phyloP scores from a whole-genome alignment of 495 filamentous ascomycete genomes.

The Aspergillus leporis region DNA sequence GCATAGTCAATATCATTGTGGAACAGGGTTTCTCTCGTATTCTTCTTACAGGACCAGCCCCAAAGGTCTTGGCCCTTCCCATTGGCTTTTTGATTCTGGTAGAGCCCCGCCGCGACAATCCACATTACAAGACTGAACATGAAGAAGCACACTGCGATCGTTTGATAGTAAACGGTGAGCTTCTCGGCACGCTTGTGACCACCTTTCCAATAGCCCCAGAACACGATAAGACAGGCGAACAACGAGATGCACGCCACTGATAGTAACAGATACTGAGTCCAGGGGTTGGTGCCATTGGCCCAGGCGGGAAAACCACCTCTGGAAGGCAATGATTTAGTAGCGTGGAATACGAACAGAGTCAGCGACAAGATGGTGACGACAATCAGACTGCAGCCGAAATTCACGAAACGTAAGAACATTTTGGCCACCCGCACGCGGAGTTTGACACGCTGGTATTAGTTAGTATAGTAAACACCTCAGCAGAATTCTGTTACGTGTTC shows the following conservation, averaged over 20 bases:
- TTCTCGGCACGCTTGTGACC: constrained; percentile 90
- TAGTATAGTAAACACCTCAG: background rate
- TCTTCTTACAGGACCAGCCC: constrained; percentile 95
- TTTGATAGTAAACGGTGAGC: constrained; percentile 87
- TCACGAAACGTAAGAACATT: constrained; percentile 87
- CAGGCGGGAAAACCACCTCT: constrained; percentile 82
- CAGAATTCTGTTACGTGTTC: background rate
- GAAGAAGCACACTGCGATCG: constrained; percentile 91
- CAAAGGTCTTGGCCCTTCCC: constrained; percentile 84
- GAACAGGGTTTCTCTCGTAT: constrained; percentile 74
- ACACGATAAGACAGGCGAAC: constrained; percentile 72
- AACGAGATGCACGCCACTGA: constrained; percentile 78
- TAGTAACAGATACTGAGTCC: constrained; percentile 87
- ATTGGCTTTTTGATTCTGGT: constrained; percentile 72
- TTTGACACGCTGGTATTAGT: constrained; percentile 76
- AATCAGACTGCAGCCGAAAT: constrained; percentile 95
- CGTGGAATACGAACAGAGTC: constrained; percentile 86
- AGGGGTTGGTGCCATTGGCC: constrained; percentile 74
- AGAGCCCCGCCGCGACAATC: constrained; percentile 80
- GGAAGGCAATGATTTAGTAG: constrained; percentile 69
- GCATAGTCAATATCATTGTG: constrained; percentile 78
- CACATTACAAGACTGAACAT: constrained; percentile 92
- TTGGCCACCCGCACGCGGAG: constrained; percentile 90
- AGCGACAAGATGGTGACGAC: constrained; percentile 83
- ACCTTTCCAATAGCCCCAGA: constrained; percentile 84